These are phyloP conservation scores for Solanum tarijense DNA, from an alignment of 257 asterid species.

Conservation along the genomic window DNA sequence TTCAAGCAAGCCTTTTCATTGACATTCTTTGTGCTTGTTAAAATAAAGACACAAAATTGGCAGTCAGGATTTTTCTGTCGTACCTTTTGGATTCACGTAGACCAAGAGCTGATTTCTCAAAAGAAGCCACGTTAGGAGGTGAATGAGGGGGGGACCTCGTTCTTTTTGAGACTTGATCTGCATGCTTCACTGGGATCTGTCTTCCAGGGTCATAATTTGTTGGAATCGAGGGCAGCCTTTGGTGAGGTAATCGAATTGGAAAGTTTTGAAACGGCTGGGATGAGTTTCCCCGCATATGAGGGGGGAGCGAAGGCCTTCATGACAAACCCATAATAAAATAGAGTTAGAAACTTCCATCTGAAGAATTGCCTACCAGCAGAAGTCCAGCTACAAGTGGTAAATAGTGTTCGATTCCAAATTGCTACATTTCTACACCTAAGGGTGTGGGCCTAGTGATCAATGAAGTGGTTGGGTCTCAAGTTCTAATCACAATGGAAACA, in stretches of 20 bases:
- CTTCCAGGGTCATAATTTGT: slow-evolving; percentile 28
- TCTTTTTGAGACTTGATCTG: slow-evolving; percentile 51
- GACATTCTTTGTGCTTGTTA: not conserved
- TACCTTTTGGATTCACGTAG: slow-evolving; percentile 41
- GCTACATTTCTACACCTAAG: not conserved
- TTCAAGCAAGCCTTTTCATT: not conserved
- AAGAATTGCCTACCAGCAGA: not conserved
- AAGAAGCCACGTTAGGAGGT: slow-evolving; percentile 19
- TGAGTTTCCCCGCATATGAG: slow-evolving; percentile 28
- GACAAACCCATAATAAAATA: slow-evolving; percentile 4
- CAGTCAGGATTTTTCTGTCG: not conserved
- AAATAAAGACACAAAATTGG: not conserved
- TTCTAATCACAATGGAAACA: not conserved
- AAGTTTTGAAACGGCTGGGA: slow-evolving; percentile 23
- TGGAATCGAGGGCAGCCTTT: slow-evolving; percentile 18
- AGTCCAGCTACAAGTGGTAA: not conserved
- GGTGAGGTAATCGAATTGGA: slow-evolving; percentile 23
- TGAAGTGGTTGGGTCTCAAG: not conserved
- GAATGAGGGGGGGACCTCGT: slow-evolving; percentile 63
- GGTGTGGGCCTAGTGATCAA: not conserved
- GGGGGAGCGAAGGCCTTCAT: slow-evolving; percentile 37
- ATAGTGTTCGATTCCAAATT: not conserved
- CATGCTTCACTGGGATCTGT: slow-evolving; percentile 31
- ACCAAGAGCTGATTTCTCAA: slow-evolving; percentile 18
- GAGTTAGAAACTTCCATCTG: not conserved